Conservation (phyloP, 148 eudicot genomes). For the Fagopyrum tataricum region DNA sequence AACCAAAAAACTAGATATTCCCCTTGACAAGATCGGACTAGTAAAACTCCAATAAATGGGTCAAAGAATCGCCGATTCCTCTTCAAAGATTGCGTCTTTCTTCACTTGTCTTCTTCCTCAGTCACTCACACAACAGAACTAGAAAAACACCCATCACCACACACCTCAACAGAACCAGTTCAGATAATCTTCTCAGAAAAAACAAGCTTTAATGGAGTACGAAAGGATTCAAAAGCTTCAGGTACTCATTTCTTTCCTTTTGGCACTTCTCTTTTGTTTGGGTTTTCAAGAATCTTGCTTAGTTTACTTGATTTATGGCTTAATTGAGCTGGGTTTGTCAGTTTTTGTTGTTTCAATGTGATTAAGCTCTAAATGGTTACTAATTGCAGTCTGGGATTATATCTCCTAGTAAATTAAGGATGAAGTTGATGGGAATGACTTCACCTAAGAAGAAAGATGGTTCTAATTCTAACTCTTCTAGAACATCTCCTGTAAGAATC, state of each 20-base stretch:
- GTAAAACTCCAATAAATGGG: slow-evolving; percentile 21
- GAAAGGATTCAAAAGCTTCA: slow-evolving; percentile 74
- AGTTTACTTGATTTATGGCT: neutral
- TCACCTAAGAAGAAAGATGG: slow-evolving; percentile 58
- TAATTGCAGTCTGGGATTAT: slow-evolving; percentile 52
- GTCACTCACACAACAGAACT: neutral
- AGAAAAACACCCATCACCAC: neutral
- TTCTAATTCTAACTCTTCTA: slow-evolving; percentile 64
- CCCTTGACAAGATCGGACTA: slow-evolving; percentile 8
- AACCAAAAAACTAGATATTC: slow-evolving; percentile 11
- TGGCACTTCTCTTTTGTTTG: neutral
- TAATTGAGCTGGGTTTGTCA: slow-evolving; percentile 21
- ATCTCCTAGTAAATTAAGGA: slow-evolving; percentile 91
- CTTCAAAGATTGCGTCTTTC: neutral
- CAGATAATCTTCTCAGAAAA: slow-evolving; percentile 15
- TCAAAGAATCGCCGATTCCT: slow-evolving; percentile 22
- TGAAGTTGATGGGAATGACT: slow-evolving; percentile 82
- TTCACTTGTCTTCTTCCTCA: slow-evolving; percentile 8
- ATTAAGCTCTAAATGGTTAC: neutral
- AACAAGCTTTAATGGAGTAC: slow-evolving; percentile 66
- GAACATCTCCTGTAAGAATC: slow-evolving; percentile 72
- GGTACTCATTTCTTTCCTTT: slow-evolving; percentile 28
- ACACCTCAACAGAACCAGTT: neutral
- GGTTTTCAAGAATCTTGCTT: neutral
- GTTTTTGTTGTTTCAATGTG: neutral